Percentiles rank a stretch among this genome's conserved stretches.
These are phyloP conservation scores for Malus hybrid DNA, from an alignment of 331 rosid species.

Conservation along the genomic window DNA sequence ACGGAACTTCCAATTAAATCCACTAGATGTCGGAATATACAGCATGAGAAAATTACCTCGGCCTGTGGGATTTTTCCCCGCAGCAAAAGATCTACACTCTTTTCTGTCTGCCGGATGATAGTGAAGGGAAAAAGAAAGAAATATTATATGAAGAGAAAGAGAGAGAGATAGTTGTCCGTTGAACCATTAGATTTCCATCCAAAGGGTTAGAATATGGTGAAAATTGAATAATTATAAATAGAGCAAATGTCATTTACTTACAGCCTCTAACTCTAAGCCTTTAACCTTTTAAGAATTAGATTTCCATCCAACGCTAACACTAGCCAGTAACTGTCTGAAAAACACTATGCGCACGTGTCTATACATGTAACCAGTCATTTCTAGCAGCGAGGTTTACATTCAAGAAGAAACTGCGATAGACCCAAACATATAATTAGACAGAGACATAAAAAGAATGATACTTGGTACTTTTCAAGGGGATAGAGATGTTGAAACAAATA, in stretches of 20 bases:
- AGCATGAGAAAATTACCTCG: constrained; percentile 41
- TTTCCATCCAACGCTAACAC: neutral
- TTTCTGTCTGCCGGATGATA: constrained; percentile 45
- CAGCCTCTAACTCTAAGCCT: neutral
- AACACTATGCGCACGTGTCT: neutral
- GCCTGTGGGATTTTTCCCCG: constrained; percentile 48
- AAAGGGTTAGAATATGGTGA: neutral
- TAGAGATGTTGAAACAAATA: neutral
- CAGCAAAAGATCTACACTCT: constrained; percentile 64
- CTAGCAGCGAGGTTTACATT: neutral
- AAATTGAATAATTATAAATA: too few species aligned
- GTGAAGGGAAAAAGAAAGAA: neutral
- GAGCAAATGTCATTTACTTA: neutral
- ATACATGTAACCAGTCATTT: neutral
- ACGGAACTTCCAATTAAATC: neutral
- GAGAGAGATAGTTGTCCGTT: neutral
- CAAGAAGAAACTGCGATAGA: neutral
- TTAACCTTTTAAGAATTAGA: neutral
- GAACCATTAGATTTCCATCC: neutral
- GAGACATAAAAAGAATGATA: neutral
- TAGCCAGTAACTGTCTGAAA: neutral
- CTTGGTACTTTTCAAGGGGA: neutral
- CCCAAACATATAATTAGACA: neutral
- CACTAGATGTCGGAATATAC: constrained; percentile 6
- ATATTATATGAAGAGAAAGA: neutral